Percentiles rank a stretch among this genome's conserved stretches.
These are phyloP conservation scores for Scheffersomyces parashehatae DNA, from an alignment of 1,139 yeast genomes.

Conservation along the genomic window DNA sequence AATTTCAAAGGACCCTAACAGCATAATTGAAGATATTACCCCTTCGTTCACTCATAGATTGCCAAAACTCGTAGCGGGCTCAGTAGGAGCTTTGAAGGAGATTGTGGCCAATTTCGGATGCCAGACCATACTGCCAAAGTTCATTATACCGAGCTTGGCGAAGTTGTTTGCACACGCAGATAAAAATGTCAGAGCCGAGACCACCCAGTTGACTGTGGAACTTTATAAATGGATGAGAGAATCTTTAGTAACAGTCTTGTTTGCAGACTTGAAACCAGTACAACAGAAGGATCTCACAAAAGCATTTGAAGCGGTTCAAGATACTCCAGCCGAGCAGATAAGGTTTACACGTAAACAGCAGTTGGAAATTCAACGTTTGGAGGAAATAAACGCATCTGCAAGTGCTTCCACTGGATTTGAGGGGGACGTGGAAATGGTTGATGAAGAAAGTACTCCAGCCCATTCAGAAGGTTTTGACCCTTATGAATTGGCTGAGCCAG, in stretches of 20 bases:
- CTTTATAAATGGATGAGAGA: conserved; percentile 78
- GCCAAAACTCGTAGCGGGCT: conserved; percentile 80
- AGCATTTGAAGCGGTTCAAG: conserved; percentile 57
- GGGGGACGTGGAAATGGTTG: conserved; percentile 48
- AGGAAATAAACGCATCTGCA: conserved; percentile 17
- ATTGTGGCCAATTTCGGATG: conserved; percentile 74
- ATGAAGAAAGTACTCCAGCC: conserved; percentile 7
- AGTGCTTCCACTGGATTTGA: conserved; percentile 17
- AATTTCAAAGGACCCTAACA: conserved; percentile 57
- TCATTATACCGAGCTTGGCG: conserved; percentile 59
- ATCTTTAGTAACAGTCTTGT: conserved; percentile 56
- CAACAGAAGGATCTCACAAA: conserved; percentile 84
- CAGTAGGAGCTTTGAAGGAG: conserved; percentile 55
- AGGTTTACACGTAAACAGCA: conserved; percentile 58
- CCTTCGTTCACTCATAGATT: conserved; percentile 63
- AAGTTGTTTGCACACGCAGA: conserved; percentile 86
- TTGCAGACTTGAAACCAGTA: conserved; percentile 81
- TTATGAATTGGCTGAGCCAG: conserved; percentile 41
- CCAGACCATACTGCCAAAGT: conserved; percentile 54
- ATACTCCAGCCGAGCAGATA: conserved; percentile 51
- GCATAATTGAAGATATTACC: conserved; percentile 65
- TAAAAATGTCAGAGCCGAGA: conserved; percentile 78
- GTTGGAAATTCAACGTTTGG: conserved; percentile 18
- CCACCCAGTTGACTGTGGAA: conserved; percentile 68
- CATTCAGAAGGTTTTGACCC: conserved; percentile 31